phyloP scores from a whole-genome alignment of 805 yeast genomes.

The Kodamaea sagamina region DNA sequence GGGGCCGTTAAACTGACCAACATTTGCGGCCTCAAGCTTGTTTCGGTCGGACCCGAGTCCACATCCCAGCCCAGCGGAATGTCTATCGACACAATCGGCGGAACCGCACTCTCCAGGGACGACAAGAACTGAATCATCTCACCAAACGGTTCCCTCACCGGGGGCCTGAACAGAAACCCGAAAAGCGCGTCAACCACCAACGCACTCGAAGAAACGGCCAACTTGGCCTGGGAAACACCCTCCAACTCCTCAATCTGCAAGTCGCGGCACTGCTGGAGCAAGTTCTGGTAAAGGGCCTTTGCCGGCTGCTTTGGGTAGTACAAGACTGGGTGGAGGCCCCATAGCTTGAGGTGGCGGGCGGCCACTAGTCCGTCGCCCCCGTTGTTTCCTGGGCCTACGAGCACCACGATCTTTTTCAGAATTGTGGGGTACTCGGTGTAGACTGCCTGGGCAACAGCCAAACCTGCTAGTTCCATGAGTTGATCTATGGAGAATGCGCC shows the following conservation, averaged over 20 bases:
- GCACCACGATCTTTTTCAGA: slow-evolving; percentile 51
- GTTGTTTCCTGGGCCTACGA: slow-evolving; percentile 96
- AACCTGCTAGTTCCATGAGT: slow-evolving; percentile 94
- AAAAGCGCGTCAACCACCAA: slow-evolving; percentile 75
- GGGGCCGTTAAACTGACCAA: slow-evolving; percentile 91
- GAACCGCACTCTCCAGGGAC: slow-evolving; percentile 32
- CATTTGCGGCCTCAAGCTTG: slow-evolving; percentile 58
- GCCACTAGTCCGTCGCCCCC: slow-evolving; percentile 98
- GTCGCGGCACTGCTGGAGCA: slow-evolving; percentile 66
- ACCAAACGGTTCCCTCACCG: slow-evolving; percentile 77
- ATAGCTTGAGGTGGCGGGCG: slow-evolving; percentile 80
- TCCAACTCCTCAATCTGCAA: slow-evolving; percentile 62
- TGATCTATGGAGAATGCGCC: slow-evolving; percentile 83
- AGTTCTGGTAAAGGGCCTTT: slow-evolving; percentile 55
- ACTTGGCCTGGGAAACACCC: slow-evolving; percentile 34
- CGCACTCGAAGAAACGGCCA: slow-evolving; percentile 10
- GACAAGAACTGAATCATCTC: slow-evolving; percentile 32
- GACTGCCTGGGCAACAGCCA: slow-evolving; percentile 88
- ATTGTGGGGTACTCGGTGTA: slow-evolving; percentile 64
- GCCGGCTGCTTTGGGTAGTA: slow-evolving; percentile 73
- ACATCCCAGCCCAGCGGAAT: slow-evolving; percentile 98
- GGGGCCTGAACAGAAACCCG: slow-evolving; percentile 93
- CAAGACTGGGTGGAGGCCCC: slow-evolving; percentile 68
- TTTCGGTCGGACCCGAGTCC: slow-evolving; percentile 69
- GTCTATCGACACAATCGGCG: slow-evolving; percentile 80